phyloP scores from a whole-genome alignment of 108 stramenopile genomes.

The Thalassiosira profunda region DNA sequence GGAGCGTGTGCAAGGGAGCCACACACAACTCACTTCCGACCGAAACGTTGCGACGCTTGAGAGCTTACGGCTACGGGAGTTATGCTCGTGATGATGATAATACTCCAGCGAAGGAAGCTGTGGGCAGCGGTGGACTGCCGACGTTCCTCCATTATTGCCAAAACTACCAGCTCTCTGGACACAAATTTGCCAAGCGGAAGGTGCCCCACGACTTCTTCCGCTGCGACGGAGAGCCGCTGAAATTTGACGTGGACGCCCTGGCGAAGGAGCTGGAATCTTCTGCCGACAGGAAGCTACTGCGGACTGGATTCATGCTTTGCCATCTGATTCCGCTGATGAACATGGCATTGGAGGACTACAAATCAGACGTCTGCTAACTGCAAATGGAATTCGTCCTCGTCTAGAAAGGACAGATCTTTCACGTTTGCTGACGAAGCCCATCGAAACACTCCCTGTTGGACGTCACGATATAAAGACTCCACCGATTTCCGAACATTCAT shows the following conservation, averaged over 20 bases:
- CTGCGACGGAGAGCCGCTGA: slow-evolving; percentile 70
- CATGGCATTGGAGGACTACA: slow-evolving; percentile 48
- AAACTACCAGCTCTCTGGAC: slow-evolving; percentile 50
- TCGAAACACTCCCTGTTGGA: no score
- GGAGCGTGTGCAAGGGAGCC: slow-evolving; percentile 34
- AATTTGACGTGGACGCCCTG: slow-evolving; percentile 55
- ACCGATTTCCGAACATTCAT: no score
- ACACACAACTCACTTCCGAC: slow-evolving; percentile 16
- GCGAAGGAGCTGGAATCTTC: slow-evolving; percentile 48
- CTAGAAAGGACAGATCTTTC: no score
- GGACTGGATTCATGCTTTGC: slow-evolving; percentile 57
- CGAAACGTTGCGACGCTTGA: slow-evolving; percentile 27
- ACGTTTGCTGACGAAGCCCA: no score
- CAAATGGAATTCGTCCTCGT: no score
- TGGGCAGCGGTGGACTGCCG: slow-evolving; percentile 25
- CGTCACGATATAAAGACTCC: no score
- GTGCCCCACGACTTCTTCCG: slow-evolving; percentile 79
- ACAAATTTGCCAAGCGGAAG: slow-evolving; percentile 76
- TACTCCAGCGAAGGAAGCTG: not conserved
- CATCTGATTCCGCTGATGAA: slow-evolving; percentile 56
- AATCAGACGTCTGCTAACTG: slow-evolving; percentile 39
- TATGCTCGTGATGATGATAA: slow-evolving; percentile 1
- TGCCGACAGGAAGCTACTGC: no score
- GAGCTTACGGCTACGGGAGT: slow-evolving; percentile 22
- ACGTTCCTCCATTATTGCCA: slow-evolving; percentile 66